A percentile compares a stretch with the other conserved stretches of the same genome.
These are phyloP conservation scores for Aspergillus heteromorphus DNA, from an alignment of 495 filamentous ascomycete species.

Conservation along the genomic window DNA sequence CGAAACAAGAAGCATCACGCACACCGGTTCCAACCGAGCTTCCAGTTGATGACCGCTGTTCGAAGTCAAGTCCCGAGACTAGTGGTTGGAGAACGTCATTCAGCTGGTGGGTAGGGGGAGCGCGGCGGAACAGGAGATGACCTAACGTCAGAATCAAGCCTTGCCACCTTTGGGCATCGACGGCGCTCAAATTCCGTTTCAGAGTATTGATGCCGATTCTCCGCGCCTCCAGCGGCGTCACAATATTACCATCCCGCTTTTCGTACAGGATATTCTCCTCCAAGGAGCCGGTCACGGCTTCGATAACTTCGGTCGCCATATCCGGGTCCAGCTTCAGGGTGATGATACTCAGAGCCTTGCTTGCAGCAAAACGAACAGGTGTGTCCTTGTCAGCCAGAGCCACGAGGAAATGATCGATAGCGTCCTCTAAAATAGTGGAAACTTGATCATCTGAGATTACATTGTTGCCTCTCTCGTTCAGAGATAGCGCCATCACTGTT, in stretches of 20 bases:
- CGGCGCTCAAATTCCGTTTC: conserved; percentile 60
- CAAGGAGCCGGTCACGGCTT: conserved; percentile 71
- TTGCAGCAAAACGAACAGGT: conserved; percentile 80
- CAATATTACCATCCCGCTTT: conserved; percentile 34
- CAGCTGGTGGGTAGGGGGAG: conserved; percentile 61
- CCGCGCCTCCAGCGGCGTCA: conserved; percentile 32
- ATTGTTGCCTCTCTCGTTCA: conserved; percentile 35
- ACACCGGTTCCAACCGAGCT: conserved; percentile 84
- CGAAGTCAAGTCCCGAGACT: conserved; percentile 71
- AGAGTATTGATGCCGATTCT: conserved; percentile 26
- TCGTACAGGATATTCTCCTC: conserved; percentile 72
- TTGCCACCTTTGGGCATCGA: conserved; percentile 84
- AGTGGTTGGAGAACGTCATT: conserved; percentile 65
- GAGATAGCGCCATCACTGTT: conserved; percentile 53
- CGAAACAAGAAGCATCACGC: conserved; percentile 94
- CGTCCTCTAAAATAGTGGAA: conserved; percentile 45
- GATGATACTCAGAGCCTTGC: conserved; percentile 86
- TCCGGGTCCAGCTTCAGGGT: conserved; percentile 68
- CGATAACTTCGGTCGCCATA: conserved; percentile 79
- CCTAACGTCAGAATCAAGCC: conserved; percentile 82
- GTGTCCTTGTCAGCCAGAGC: conserved; percentile 78
- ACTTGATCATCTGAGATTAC: conserved; percentile 34
- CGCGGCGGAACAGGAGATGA: conserved; percentile 74
- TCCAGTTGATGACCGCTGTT: conserved; percentile 76
- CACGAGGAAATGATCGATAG: conserved; percentile 68